Percentiles rank a stretch among this genome's conserved stretches.
Conservation (phyloP, 2,329 filamentous ascomycete genomes). For the Uncinocarpus reesii region DNA sequence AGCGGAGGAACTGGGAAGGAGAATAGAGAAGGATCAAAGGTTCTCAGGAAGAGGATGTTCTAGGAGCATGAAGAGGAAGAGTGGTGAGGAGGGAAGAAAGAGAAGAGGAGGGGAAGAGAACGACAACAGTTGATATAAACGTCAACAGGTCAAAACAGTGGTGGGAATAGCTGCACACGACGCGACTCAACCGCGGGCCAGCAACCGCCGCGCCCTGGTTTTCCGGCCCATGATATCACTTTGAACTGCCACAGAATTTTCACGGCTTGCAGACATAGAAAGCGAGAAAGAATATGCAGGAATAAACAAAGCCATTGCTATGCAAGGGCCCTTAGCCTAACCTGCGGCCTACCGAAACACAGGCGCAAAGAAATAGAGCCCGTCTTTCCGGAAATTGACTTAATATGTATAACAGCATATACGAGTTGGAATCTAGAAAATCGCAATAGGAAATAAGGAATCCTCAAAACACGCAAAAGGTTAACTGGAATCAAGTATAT, state of each 20-base stretch:
- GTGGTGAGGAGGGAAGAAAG: background rate
- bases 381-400: background rate
- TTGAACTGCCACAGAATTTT: background rate
- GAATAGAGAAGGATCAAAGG: background rate
- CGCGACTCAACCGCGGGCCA: background rate
- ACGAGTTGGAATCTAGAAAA: background rate
- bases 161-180: background rate
- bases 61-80: background rate
- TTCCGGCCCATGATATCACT: background rate
- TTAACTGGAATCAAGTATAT: background rate
- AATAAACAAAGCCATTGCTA: constrained; percentile 3
- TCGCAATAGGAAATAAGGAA: background rate
- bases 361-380: background rate
- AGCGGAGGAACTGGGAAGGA: background rate
- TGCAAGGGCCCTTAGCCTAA: background rate
- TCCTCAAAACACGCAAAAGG: background rate
- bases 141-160: background rate
- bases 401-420: background rate
- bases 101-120: background rate
- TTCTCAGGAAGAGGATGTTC: background rate
- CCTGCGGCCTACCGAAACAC: constrained; percentile 1
- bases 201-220: background rate
- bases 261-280: background rate
- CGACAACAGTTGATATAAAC: constrained; percentile 2
- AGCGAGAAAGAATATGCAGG: background rate